Conservation (phyloP, 1,139 yeast genomes). For the Candida gigantensis region DNA sequence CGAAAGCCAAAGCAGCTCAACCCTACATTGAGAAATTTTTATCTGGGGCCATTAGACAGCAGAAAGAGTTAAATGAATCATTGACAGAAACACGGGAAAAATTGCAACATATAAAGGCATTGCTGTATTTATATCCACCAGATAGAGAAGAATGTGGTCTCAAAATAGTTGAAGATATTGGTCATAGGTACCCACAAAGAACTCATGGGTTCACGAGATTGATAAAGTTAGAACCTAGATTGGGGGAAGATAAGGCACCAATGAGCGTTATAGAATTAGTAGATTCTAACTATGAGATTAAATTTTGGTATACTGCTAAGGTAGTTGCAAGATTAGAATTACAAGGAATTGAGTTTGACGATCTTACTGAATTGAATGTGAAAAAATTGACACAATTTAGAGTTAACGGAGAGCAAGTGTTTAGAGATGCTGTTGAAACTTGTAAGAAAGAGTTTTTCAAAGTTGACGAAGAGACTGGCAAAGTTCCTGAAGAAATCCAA, state of each 20-base stretch:
- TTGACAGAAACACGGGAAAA: constrained; percentile 22
- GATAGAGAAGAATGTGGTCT: constrained; percentile 44
- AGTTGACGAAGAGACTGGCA: constrained; percentile 28
- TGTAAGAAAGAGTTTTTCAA: constrained; percentile 61
- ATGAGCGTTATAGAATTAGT: constrained; percentile 88
- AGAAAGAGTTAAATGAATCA: constrained; percentile 15
- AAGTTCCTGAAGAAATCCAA: constrained; percentile 25
- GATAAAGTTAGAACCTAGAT: constrained; percentile 78
- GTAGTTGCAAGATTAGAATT: constrained; percentile 76
- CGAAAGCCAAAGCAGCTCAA: constrained; percentile 51
- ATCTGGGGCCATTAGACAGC: constrained; percentile 28
- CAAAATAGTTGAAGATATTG: constrained; percentile 66
- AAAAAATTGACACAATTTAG: constrained; percentile 49
- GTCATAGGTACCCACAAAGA: constrained; percentile 62
- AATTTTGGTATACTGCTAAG: constrained; percentile 76
- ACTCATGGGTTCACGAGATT: constrained; percentile 86
- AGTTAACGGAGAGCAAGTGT: constrained; percentile 51
- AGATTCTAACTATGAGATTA: constrained; percentile 71
- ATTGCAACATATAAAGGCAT: constrained; percentile 24
- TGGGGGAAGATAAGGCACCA: constrained; percentile 86
- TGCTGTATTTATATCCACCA: constrained; percentile 42
- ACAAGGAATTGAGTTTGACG: constrained; percentile 64
- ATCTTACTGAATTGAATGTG: constrained; percentile 59
- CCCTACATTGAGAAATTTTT: constrained; percentile 44
- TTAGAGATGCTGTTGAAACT: constrained; percentile 62